Percentiles rank a stretch among this genome's conserved stretches.
These are phyloP conservation scores for Eucalyptus camaldulensis DNA, from an alignment of 345 rosid genomes.

Conservation along the genomic window DNA sequence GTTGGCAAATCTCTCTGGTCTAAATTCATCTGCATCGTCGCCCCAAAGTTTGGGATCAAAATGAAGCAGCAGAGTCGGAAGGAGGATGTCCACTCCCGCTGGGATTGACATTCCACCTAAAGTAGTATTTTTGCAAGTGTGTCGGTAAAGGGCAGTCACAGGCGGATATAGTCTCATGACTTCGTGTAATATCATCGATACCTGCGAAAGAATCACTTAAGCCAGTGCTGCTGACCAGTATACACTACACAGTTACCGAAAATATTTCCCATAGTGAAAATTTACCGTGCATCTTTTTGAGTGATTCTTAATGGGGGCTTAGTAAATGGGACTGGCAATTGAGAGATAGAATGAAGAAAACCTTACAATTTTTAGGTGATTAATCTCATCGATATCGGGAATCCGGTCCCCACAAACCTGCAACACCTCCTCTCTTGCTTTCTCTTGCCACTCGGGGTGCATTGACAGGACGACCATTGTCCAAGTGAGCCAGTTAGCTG, in stretches of 20 bases:
- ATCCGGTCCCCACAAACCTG: slow-evolving; percentile 10
- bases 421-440: slow-evolving; percentile 38
- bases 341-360: not conserved
- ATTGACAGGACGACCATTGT: slow-evolving; percentile 26
- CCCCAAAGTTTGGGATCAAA: slow-evolving; percentile 17
- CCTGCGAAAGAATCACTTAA: not conserved
- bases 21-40: slow-evolving; percentile 15
- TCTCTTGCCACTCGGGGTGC: slow-evolving; percentile 49
- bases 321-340: not conserved
- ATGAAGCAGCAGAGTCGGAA: slow-evolving; percentile 14
- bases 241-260: not conserved
- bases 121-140: slow-evolving; percentile 2
- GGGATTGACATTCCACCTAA: slow-evolving; percentile 10
- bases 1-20: slow-evolving; percentile 14
- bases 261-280: not conserved
- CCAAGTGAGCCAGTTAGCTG: slow-evolving; percentile 36
- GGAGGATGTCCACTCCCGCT: not conserved
- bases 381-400: slow-evolving; percentile 2
- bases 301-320: slow-evolving; percentile 6
- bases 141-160: not conserved
- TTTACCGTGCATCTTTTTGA: slow-evolving; percentile 8
- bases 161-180: slow-evolving; percentile 31
- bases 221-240: not conserved
- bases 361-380: slow-evolving; percentile 9
- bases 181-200: slow-evolving; percentile 19